Evolutionary conservation across 2,329 filamentous ascomycete species (phyloP), one percentile per base, ranked within the genome.

Genomic region (Cercospora nicotianae): DNA sequence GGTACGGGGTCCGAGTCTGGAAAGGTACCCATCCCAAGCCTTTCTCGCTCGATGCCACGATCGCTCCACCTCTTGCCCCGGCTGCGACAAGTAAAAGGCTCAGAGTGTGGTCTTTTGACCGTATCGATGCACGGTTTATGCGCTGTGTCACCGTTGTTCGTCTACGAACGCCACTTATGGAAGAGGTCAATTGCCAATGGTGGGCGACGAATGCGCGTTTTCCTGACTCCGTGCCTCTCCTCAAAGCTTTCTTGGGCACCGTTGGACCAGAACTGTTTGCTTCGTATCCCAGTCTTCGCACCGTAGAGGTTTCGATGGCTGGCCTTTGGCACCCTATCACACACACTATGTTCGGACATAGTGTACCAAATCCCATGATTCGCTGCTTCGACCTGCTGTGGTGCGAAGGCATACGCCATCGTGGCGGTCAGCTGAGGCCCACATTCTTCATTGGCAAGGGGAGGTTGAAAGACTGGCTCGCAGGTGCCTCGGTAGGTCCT

Each of bases 41-140:
- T 28, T 61, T 28, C 59, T 61, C 59, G 16, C 39, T 61, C 59
- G 59, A 61, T 28, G 59, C 59, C 23, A 61, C 59, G 26, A 61
- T 61, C 12, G 59, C 59, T 28, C 59, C 36, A 3, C 59, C 36
- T 16, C 36, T 61, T 12, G 36, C 59, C 16, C 33, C 12, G 9
- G 28, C 23, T n/a, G 42, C 36, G 4, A 42, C 39, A n/a, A 16
- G 39, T 12, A 36, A 28, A 28, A 39, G 23, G 16, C 59, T 61
- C 7, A 48, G 23, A 18, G 20, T 45, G 9, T 45, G 36, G 59
- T 45, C 59, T n/a, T 61, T 61, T 12, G 9, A 39, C 5, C 42
- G 59, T 12, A 13, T 61, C 9, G 13, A 45, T 42, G 33, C 59
- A 8, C 20, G n/a, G 4, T 42, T 61, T 12, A n/a, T 28, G 13